Percentiles rank a stretch among this genome's conserved stretches.
These are phyloP conservation scores for Solanum clarkiae DNA, from an alignment of 257 asterid genomes.

Conservation along the genomic window DNA sequence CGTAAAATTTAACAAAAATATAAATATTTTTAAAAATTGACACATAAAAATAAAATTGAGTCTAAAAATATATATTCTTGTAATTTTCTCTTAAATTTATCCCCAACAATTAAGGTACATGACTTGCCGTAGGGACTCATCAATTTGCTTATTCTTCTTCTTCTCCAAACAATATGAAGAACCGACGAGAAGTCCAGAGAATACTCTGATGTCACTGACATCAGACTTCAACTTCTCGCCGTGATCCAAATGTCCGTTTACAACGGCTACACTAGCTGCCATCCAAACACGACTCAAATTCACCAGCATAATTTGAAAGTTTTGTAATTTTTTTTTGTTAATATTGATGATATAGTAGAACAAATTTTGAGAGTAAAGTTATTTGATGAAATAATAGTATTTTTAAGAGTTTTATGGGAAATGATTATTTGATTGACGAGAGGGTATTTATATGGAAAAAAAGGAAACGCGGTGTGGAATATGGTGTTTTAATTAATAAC, in stretches of 20 bases:
- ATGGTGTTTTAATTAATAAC: neutral
- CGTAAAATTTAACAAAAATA: too few species aligned
- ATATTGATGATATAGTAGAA: neutral
- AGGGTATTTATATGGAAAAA: neutral
- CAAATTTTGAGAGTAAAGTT: too few species aligned
- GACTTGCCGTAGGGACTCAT: neutral
- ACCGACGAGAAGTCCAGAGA: neutral
- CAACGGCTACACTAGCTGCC: neutral
- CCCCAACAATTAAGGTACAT: slow-evolving; percentile 1
- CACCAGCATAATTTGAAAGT: neutral
- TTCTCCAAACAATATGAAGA: neutral
- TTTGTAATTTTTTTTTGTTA: neutral
- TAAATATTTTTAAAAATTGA: too few species aligned
- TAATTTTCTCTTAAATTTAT: neutral
- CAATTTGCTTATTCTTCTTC: neutral
- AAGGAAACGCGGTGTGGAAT: neutral
- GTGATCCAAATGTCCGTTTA: neutral
- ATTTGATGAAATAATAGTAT: neutral
- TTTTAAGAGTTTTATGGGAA: neutral
- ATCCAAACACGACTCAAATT: neutral
- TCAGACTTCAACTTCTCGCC: neutral
- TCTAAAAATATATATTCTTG: too few species aligned
- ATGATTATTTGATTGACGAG: neutral
- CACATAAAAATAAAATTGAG: too few species aligned
- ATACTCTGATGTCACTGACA: neutral